These are phyloP conservation scores for Debaryomycetaceae sp. DNA, from an alignment of 1,139 yeast species.

Conservation along the genomic window DNA sequence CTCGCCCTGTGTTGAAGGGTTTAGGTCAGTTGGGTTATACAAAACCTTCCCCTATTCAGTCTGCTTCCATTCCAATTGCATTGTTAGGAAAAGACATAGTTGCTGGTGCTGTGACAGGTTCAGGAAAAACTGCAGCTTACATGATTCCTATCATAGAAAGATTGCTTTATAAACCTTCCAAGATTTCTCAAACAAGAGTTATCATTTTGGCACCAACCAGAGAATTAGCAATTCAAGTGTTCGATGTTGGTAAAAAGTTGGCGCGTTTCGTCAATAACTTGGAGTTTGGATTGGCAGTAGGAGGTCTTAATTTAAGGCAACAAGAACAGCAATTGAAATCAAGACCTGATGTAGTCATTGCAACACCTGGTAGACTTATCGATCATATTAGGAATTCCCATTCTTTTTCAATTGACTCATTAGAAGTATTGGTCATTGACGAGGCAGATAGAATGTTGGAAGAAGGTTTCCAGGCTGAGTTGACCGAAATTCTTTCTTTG, in stretches of 20 bases:
- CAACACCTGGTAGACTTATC: slow-evolving; percentile 96
- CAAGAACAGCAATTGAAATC: slow-evolving; percentile 92
- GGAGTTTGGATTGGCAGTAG: slow-evolving; percentile 90
- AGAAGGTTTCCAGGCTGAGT: slow-evolving; percentile 95
- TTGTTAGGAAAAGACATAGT: slow-evolving; percentile 89
- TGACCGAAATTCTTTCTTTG: slow-evolving; percentile 81
- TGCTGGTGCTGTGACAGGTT: slow-evolving; percentile 99
- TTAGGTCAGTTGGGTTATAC: slow-evolving; percentile 75
- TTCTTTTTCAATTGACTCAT: slow-evolving; percentile 83
- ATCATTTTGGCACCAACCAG: slow-evolving; percentile 92
- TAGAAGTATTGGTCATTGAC: slow-evolving; percentile 90
- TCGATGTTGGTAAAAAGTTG: slow-evolving; percentile 86
- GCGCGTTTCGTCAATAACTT: slow-evolving; percentile 74
- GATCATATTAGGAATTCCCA: slow-evolving; percentile 96
- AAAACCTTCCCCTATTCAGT: slow-evolving; percentile 90
- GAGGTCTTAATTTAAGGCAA: slow-evolving; percentile 91
- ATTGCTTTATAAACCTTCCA: slow-evolving; percentile 81
- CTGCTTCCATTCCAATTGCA: slow-evolving; percentile 91
- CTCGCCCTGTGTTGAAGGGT: slow-evolving; percentile 88
- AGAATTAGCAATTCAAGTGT: slow-evolving; percentile 94
- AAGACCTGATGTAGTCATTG: slow-evolving; percentile 94
- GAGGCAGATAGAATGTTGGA: slow-evolving; percentile 99
- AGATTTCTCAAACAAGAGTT: slow-evolving; percentile 83
- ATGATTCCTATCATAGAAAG: slow-evolving; percentile 95
- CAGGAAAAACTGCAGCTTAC: slow-evolving; percentile 98